Percentiles rank a stretch among this genome's conserved stretches.
These are phyloP conservation scores for Diplodia scrobiculata DNA, from an alignment of 2,329 filamentous ascomycete species.

Conservation along the genomic window DNA sequence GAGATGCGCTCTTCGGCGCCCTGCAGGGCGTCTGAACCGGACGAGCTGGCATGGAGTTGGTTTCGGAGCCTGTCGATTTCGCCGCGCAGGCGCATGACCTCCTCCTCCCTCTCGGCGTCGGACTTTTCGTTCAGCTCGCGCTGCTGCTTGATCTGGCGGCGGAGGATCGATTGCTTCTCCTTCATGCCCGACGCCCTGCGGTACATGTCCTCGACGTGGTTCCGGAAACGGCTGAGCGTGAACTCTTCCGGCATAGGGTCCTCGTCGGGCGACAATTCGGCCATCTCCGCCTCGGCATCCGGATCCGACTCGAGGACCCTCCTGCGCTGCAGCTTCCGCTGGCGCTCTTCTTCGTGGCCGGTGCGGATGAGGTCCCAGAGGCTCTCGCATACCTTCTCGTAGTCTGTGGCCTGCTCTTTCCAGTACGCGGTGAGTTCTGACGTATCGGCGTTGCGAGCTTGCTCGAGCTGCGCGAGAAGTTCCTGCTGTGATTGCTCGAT, in stretches of 20 bases:
- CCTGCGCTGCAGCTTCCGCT: slow-evolving; percentile 43
- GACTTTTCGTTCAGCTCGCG: slow-evolving; percentile 88
- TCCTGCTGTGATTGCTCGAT: slow-evolving; percentile 35
- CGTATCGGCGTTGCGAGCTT: slow-evolving; percentile 19
- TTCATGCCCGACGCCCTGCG: slow-evolving; percentile 73
- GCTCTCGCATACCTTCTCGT: slow-evolving; percentile 36
- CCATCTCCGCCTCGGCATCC: slow-evolving; percentile 58
- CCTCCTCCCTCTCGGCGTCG: slow-evolving; percentile 56
- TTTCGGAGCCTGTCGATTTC: slow-evolving; percentile 48
- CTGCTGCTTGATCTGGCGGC: slow-evolving; percentile 93
- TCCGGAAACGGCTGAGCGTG: slow-evolving; percentile 73
- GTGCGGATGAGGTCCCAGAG: slow-evolving; percentile 57
- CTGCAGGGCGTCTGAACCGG: slow-evolving; percentile 9
- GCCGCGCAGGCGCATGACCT: slow-evolving; percentile 46
- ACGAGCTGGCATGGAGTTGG: slow-evolving; percentile 33
- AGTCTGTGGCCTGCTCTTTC: slow-evolving; percentile 35
- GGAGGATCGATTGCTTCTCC: slow-evolving; percentile 85
- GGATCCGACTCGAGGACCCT: slow-evolving; percentile 53
- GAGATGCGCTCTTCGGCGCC: slow-evolving; percentile 35
- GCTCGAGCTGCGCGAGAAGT: slow-evolving; percentile 7
- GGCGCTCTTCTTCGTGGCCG: slow-evolving; percentile 47
- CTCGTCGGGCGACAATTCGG: slow-evolving; percentile 65
- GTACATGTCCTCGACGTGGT: slow-evolving; percentile 78
- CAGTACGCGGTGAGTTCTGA: slow-evolving; percentile 30
- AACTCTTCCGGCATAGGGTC: slow-evolving; percentile 63